These are phyloP conservation scores for Zea mays DNA, from an alignment of 176 grass and related monocot species.

Conservation along the genomic window DNA sequence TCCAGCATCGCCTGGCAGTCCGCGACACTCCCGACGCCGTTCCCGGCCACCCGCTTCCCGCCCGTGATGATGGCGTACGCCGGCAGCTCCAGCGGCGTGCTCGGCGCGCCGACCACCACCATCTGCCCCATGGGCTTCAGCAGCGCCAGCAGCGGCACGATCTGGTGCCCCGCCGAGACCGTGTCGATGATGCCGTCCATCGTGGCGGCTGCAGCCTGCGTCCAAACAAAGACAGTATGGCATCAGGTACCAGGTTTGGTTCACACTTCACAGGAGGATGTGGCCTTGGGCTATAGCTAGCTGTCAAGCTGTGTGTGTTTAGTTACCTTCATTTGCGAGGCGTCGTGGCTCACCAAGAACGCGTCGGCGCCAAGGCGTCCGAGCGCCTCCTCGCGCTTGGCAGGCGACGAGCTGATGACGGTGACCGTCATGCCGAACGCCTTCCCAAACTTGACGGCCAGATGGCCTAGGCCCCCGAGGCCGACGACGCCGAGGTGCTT, in stretches of 20 bases:
- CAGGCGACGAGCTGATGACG: conserved; percentile 48
- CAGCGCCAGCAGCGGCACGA: conserved; percentile 40
- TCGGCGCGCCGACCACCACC: conserved; percentile 46
- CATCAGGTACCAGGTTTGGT: no score
- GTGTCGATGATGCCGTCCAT: conserved; percentile 70
- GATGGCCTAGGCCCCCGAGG: conserved; percentile 50
- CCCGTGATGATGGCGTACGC: conserved; percentile 25
- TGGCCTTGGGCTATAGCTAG: no score
- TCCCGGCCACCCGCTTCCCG: conserved; percentile 43
- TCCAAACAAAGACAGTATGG: no score
- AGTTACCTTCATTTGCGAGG: conserved; percentile 36
- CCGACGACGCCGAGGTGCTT: conserved; percentile 57
- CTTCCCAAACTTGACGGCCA: conserved; percentile 63
- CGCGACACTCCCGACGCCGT: conserved; percentile 33
- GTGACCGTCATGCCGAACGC: conserved; percentile 61
- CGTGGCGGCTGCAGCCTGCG: conserved; percentile 15
- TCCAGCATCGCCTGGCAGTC: conserved; percentile 49
- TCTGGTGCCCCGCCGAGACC: conserved; percentile 47
- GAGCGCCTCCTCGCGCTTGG: conserved; percentile 46
- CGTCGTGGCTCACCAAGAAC: conserved; percentile 47
- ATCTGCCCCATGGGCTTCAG: conserved; percentile 45
- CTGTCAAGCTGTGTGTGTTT: no score
- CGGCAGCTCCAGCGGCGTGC: conserved; percentile 42
- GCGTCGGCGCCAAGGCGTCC: conserved; percentile 46
- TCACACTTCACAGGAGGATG: no score